Percentiles rank a stretch among this genome's conserved stretches.
phyloP scores from a whole-genome alignment of 164 flowering plant genomes.

The Berberis thunbergii region DNA sequence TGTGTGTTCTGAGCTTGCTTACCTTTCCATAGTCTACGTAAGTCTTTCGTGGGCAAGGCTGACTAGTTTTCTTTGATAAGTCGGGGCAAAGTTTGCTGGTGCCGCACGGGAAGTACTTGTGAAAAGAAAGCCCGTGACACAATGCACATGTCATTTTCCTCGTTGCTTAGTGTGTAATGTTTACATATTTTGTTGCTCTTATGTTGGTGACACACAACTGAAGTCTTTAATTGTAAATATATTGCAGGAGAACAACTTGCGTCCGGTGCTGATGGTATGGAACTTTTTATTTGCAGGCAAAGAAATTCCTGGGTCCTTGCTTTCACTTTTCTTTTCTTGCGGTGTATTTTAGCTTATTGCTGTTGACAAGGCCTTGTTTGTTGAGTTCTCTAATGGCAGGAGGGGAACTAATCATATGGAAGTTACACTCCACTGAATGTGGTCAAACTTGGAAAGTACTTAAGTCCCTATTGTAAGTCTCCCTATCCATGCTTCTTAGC shows the following conservation, averaged over 20 bases:
- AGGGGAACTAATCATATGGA: conserved; percentile 91
- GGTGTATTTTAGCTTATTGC: background rate
- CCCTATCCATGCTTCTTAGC: background rate
- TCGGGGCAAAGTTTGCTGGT: no score
- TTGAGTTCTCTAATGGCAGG: conserved; percentile 34
- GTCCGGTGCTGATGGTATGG: conserved; percentile 96
- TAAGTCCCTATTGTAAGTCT: conserved; percentile 72
- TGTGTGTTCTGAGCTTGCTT: no score
- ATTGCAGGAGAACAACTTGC: conserved; percentile 87
- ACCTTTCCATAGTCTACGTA: no score
- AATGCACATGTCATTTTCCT: no score
- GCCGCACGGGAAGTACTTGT: no score
- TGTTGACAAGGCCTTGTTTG: background rate
- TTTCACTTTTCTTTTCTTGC: background rate
- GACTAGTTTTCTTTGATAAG: no score
- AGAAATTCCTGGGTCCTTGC: background rate
- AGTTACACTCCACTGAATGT: conserved; percentile 49
- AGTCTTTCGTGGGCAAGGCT: no score
- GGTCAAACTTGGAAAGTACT: conserved; percentile 83
- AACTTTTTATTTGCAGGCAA: background rate
- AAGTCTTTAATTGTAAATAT: background rate
- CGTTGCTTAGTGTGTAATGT: background rate
- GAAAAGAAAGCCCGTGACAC: no score
- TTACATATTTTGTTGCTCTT: background rate
- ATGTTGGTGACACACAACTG: background rate